Evolutionary conservation across 2,329 filamentous ascomycete genomes (phyloP), one percentile per base, ranked within the genome.

Genomic region (Daldinia sp.): DNA sequence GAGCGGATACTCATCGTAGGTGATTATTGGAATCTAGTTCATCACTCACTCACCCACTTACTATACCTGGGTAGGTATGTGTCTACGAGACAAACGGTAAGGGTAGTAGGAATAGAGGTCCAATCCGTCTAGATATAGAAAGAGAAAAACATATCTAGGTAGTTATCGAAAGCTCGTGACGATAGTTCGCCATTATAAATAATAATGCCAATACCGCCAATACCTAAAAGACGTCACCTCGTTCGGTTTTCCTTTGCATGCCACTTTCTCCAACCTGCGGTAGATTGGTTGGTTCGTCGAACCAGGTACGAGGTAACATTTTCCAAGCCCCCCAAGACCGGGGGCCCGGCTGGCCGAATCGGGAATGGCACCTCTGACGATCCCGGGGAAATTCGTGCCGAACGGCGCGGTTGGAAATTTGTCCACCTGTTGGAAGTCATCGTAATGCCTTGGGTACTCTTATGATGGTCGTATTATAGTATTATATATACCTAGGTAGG

Each of bases 301-400:
- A 57, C 58, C 51, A 65, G 65, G 68, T 69, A 71, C 67, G 64
- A 64, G 61, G 69, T 71, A 67, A 61, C 50, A 71, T 69, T 65
- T 63, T 53, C 56, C 44, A 60, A 50, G 33, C 59, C 41, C 67
- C 44, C 67, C 46, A 62, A 64, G 64, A 56, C 42, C 6, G 35
- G 57, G 41, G 60, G 50, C 57, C 20, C 9, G 46, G n/a, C 9
- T 48, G 33, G 54, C 23, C 12, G 35, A 28, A 71, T 61, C 50
- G 57, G 66, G 63, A 54, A 65, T 62, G 60, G 62, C 55, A 51
- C 56, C 41, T 46, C 42, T 62, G 63, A 68, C 44, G 58, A 67
- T 69, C 65, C 65, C 70, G 68, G 70, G 65, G 62, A 65, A 69
- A 59, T 41, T 71, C 28, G 41, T 2, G 18, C 70, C 70, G 70